These are phyloP conservation scores for Mortierella sp. DNA, from an alignment of 371 early-diverging fungal species.

Conservation along the genomic window DNA sequence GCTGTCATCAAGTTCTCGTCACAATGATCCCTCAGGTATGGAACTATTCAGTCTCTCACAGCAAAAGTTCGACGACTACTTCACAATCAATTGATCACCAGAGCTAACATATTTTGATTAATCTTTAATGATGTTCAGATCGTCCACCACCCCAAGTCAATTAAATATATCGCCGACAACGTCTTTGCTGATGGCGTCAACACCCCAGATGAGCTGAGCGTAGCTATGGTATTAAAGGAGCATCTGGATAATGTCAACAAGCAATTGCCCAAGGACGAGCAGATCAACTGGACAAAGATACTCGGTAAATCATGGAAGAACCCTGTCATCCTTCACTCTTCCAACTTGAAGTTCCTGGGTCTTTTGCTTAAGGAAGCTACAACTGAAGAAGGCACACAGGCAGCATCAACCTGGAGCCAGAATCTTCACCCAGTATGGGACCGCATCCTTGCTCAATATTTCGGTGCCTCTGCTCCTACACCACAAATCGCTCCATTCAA, in stretches of 20 bases:
- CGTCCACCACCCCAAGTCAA: constrained; percentile 44
- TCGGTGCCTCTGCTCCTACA: constrained; percentile 21
- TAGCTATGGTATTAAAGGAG: constrained; percentile 68
- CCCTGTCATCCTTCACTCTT: constrained; percentile 63
- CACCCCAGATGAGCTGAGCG: constrained; percentile 79
- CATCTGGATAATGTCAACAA: constrained; percentile 57
- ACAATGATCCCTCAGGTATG: constrained; percentile 69
- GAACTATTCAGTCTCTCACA: background rate
- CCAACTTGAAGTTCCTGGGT: constrained; percentile 69
- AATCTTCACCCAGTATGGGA: constrained; percentile 89
- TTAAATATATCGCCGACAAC: constrained; percentile 63
- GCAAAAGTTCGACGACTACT: too few relatives aligned
- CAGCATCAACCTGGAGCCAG: constrained; percentile 76
- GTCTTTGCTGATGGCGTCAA: constrained; percentile 71
- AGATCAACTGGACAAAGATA: constrained; percentile 50
- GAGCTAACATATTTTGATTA: background rate
- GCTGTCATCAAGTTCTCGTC: constrained; percentile 79
- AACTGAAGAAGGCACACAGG: constrained; percentile 64
- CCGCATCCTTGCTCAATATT: constrained; percentile 72
- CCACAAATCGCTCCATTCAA: constrained; percentile 69
- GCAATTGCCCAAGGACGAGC: constrained; percentile 37
- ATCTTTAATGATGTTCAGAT: constrained; percentile 24
- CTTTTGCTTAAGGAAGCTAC: constrained; percentile 66
- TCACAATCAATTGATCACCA: too few relatives aligned
- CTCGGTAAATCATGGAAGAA: constrained; percentile 65